phyloP scores from a whole-genome alignment of 164 flowering plant genomes.

The Umbilicus rupestris region DNA sequence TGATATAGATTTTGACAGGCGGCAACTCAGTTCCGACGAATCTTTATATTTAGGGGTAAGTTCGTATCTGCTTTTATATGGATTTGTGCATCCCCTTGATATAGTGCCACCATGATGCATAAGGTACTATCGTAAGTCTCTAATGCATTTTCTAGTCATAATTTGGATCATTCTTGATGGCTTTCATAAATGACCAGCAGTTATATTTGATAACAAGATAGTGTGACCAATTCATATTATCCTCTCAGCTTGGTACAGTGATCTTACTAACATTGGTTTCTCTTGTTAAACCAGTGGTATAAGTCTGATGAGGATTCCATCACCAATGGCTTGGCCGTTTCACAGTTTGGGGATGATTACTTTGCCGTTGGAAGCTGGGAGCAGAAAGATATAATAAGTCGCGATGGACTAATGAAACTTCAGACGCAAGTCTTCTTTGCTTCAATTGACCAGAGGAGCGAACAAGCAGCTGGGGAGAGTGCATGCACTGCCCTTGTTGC shows the following conservation, averaged over 20 bases:
- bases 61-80: not conserved
- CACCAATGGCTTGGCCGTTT: slow-evolving; percentile 54
- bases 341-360: slow-evolving; percentile 97
- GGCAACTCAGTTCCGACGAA: slow-evolving; percentile 93
- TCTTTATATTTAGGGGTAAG: slow-evolving; percentile 54
- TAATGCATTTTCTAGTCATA: not conserved
- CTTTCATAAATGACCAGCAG: not conserved
- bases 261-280: not conserved
- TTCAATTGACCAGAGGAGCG: slow-evolving; percentile 91
- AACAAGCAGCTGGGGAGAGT: slow-evolving; percentile 93
- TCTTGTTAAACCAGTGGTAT: slow-evolving; percentile 34
- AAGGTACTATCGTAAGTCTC: not conserved
- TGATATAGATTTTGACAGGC: slow-evolving; percentile 92
- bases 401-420: slow-evolving; percentile 89
- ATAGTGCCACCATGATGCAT: not conserved
- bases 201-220: not conserved
- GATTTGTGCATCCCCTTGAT: not conserved
- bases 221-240: not conserved
- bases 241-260: not conserved
- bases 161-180: not conserved
- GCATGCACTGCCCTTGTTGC: slow-evolving; percentile 97
- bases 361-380: slow-evolving; percentile 95
- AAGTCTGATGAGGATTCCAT: slow-evolving; percentile 63
- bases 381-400: slow-evolving; percentile 69
- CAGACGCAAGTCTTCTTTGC: slow-evolving; percentile 77